A percentile compares a stretch with the other conserved stretches of the same genome.
Conservation (phyloP, 306 rosid species). For the Albizia julibrissin region DNA sequence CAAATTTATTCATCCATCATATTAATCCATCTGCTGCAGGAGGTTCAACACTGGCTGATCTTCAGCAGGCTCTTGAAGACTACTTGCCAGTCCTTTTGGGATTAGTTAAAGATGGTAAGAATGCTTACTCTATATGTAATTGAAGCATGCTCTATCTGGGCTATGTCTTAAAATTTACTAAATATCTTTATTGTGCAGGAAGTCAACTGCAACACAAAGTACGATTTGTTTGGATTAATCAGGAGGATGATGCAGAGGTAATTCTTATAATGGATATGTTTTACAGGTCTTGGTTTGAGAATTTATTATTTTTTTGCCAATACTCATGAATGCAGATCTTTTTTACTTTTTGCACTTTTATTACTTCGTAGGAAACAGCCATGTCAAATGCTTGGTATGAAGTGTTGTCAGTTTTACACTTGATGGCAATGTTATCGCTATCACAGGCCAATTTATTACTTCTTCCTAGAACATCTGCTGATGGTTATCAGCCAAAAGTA, state of each 20-base stretch:
- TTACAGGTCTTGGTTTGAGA: conserved; percentile 22
- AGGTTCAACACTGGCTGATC: conserved; percentile 88
- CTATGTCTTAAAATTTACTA: conserved; percentile 25
- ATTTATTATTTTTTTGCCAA: neutral
- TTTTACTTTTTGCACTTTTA: conserved; percentile 18
- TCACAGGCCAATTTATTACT: conserved; percentile 90
- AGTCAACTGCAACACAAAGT: conserved; percentile 87
- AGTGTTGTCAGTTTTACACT: conserved; percentile 91
- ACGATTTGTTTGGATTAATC: conserved; percentile 88
- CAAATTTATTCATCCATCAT: conserved; percentile 37
- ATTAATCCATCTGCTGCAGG: conserved; percentile 55
- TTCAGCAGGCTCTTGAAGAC: conserved; percentile 88
- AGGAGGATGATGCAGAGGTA: conserved; percentile 93
- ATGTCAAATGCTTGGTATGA: conserved; percentile 92
- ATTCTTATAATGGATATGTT: neutral
- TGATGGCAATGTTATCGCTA: conserved; percentile 85
- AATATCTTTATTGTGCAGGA: conserved; percentile 55
- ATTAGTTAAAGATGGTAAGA: conserved; percentile 86
- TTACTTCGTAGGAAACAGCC: conserved; percentile 78
- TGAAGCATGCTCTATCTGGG: conserved; percentile 29
- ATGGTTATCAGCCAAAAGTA: conserved; percentile 84
- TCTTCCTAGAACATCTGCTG: conserved; percentile 89
- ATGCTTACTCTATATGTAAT: conserved; percentile 12
- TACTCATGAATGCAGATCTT: conserved; percentile 27
- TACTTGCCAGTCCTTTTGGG: conserved; percentile 94